These are phyloP conservation scores for Scedosporium dehoogii DNA, from an alignment of 2,329 filamentous ascomycete genomes.

Conservation along the genomic window DNA sequence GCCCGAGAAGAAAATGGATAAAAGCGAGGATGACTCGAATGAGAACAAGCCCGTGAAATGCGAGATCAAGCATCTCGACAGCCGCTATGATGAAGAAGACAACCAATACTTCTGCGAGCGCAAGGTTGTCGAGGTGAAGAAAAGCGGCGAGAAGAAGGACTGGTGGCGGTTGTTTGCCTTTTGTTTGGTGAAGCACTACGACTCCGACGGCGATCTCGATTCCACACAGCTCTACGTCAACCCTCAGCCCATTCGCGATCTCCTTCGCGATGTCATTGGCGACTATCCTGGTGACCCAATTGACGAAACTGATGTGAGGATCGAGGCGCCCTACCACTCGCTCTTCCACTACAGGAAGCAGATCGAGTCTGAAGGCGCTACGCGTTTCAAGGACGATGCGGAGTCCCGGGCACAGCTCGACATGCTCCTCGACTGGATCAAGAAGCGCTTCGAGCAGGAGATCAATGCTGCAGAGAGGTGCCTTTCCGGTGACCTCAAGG, in stretches of 20 bases:
- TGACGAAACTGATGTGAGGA: conserved; percentile 39
- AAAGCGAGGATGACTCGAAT: background rate
- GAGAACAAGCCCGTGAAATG: conserved; percentile 2
- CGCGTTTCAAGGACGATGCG: conserved; percentile 67
- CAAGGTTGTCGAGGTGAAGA: background rate
- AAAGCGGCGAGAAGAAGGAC: background rate
- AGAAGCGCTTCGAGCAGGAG: conserved; percentile 74
- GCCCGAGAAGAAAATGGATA: background rate
- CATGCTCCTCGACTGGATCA: conserved; percentile 60
- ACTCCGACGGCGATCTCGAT: conserved; percentile 73
- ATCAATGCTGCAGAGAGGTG: conserved; percentile 67
- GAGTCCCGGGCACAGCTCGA: conserved; percentile 59
- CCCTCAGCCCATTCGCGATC: conserved; percentile 66
- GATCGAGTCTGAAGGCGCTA: conserved; percentile 61
- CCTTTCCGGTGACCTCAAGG: conserved; percentile 56
- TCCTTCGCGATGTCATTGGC: conserved; percentile 30
- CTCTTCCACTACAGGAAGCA: conserved; percentile 36
- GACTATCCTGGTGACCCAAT: conserved; percentile 51
- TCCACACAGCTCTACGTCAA: conserved; percentile 72
- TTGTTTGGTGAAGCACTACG: conserved; percentile 73
- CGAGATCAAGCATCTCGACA: conserved; percentile 2
- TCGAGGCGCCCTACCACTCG: background rate
- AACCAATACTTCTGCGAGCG: conserved; percentile 3
- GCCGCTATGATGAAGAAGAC: conserved; percentile 1
- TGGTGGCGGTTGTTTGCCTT: conserved; percentile 70